Evolutionary conservation across 2,329 filamentous ascomycete species (phyloP).

Genomic region (Acrodontium crateriforme): DNA sequence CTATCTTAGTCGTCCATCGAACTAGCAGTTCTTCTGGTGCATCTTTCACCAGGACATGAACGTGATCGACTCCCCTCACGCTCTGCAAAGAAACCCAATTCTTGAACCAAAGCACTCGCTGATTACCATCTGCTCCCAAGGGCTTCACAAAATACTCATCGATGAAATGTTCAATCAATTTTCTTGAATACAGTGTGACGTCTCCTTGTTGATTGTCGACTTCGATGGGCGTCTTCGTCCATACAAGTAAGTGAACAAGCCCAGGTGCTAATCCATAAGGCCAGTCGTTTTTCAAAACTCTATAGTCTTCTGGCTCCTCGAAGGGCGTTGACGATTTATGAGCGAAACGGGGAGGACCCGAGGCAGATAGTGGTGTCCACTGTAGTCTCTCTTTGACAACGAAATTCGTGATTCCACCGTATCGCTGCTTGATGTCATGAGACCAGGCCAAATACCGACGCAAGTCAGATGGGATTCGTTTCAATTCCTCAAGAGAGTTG

Average conservation of each 20-base stretch:
- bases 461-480: constrained; percentile 45
- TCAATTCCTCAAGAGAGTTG: constrained; percentile 42
- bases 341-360: constrained; percentile 23
- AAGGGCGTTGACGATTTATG: constrained; percentile 39
- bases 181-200: constrained; percentile 36
- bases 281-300: constrained; percentile 49
- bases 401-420: constrained; percentile 43
- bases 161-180: constrained; percentile 37
- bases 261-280: constrained; percentile 43
- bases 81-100: constrained; percentile 49
- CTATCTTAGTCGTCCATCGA: constrained; percentile 16
- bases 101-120: constrained; percentile 50
- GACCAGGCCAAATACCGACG: constrained; percentile 48
- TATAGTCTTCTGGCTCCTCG: constrained; percentile 39
- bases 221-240: constrained; percentile 39
- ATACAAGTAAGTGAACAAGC: constrained; percentile 44
- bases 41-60: constrained; percentile 40
- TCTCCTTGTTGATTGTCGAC: constrained; percentile 34
- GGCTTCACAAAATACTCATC: constrained; percentile 34
- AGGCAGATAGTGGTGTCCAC: constrained; percentile 29
- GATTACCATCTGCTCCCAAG: constrained; percentile 19
- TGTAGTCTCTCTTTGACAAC: constrained; percentile 41
- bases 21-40: constrained; percentile 25
- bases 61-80: constrained; percentile 43
- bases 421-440: constrained; percentile 37